Evolutionary conservation across 2,329 filamentous ascomycete species (phyloP).

Genomic region (Aspergillus pseudonomiae): DNA sequence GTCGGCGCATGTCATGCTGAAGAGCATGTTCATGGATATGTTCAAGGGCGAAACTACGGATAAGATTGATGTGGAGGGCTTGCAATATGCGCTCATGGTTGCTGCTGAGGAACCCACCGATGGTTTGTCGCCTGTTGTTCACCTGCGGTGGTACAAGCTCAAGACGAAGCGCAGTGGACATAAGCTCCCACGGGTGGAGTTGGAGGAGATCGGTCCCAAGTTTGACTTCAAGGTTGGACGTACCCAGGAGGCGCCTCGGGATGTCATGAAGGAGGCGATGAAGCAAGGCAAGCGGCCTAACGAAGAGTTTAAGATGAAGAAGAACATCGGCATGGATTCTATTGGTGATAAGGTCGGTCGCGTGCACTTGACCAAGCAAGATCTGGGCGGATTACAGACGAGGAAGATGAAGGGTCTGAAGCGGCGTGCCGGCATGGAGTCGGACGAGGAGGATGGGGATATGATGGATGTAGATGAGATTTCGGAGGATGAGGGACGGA

Average conservation of each 20-base stretch:
- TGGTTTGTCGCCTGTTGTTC: slow-evolving; percentile 50
- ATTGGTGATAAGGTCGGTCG: slow-evolving; percentile 97
- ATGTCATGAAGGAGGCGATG: slow-evolving; percentile 85
- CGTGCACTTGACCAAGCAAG: slow-evolving; percentile 88
- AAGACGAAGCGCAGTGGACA: slow-evolving; percentile 84
- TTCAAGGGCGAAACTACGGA: slow-evolving; percentile 81
- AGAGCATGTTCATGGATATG: slow-evolving; percentile 85
- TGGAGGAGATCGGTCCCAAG: slow-evolving; percentile 92
- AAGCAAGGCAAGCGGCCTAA: slow-evolving; percentile 73
- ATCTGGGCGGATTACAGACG: slow-evolving; percentile 84
- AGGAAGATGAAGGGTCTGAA: slow-evolving; percentile 99
- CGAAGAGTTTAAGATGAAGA: slow-evolving; percentile 70
- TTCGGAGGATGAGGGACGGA: slow-evolving; percentile 39
- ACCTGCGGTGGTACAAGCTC: slow-evolving; percentile 81
- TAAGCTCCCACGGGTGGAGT: slow-evolving; percentile 83
- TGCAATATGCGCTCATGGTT: slow-evolving; percentile 87
- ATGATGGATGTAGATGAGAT: slow-evolving; percentile 51
- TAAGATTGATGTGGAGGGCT: slow-evolving; percentile 90
- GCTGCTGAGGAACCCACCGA: slow-evolving; percentile 67
- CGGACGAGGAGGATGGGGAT: slow-evolving; percentile 55
- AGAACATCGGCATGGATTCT: slow-evolving; percentile 89
- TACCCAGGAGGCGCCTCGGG: slow-evolving; percentile 74
- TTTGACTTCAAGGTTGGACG: slow-evolving; percentile 90
- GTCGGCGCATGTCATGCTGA: slow-evolving; percentile 81
- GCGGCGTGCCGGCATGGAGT: slow-evolving; percentile 68